Base-by-base conservation (phyloP, 2,329 filamentous ascomycete genomes). In the Cylindrodendrum hubeiense region DNA sequence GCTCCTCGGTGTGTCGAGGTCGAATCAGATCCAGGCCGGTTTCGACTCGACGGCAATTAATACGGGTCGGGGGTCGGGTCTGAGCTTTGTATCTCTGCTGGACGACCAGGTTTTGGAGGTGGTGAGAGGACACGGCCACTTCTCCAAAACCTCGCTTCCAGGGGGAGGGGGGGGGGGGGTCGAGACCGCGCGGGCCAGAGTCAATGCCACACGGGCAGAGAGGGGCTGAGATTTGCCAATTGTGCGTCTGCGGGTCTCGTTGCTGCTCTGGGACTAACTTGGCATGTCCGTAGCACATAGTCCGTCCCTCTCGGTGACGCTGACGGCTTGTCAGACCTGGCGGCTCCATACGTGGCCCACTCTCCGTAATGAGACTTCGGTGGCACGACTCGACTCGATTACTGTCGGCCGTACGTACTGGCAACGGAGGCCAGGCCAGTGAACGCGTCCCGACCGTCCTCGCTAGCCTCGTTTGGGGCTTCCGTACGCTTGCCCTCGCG, bases 241-340 rank as follows among this genome's bases (percentile, higher is more conserved):
- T 30, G 46, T 30, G 24, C 46, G 46, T 19, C 46, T 50, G 47
- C 47, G 47, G 47, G 47, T 50, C 47, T 28, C 19, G n/a, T 50
- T 30, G 12, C 47, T 50, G 26, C n/a, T 50, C 47, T 50, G 28
- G 47, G 47, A 30, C n/a, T n/a, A n/a, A n/a, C n/a, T n/a, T n/a
- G n/a, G n/a, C n/a, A n/a, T n/a, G n/a, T n/a, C n/a, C n/a, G n/a
- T n/a, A n/a, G n/a, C n/a, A n/a, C n/a, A 50, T 33, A 50, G 47
- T 5, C 19, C 46, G 46, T 34, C 33, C 17, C 8, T n/a, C n/a
- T 39, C 15, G 37, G 37, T 39, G 15, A 5, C 37, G 15, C 28
- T 30, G 9, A 12, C 28, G 15, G 37, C 37, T 24, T 24, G 22
- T 47, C 44, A 47, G 44, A 47, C 15, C 19, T 47, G 22, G 17